Evolutionary conservation across 306 rosid genomes (phyloP).

Genomic region (Castanea sativa): DNA sequence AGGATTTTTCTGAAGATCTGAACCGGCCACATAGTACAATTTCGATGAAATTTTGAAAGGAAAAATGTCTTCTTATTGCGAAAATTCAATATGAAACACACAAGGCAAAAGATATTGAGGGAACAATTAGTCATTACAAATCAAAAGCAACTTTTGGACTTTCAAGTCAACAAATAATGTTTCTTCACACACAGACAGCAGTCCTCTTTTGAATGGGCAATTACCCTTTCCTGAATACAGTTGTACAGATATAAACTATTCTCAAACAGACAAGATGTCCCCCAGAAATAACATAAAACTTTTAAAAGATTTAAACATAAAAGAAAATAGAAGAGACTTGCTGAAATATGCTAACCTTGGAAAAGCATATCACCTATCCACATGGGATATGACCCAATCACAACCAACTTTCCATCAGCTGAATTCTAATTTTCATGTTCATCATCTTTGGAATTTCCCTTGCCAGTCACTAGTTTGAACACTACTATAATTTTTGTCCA

Average conservation of each 20-base stretch:
- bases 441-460: conserved; percentile 7
- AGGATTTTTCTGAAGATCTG: background rate
- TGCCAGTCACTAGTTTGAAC: background rate
- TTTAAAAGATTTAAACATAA: conserved; percentile 5
- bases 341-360: conserved; percentile 31
- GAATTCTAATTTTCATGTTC: conserved; percentile 17
- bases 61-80: background rate
- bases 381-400: conserved; percentile 6
- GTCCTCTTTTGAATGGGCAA: conserved; percentile 27
- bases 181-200: background rate
- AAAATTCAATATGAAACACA: background rate
- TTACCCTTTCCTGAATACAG: conserved; percentile 10
- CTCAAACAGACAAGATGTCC: conserved; percentile 10
- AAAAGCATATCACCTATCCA: conserved; percentile 16
- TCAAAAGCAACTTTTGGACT: background rate
- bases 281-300: conserved; percentile 19
- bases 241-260: conserved; percentile 14
- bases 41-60: background rate
- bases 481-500: conserved; percentile 6
- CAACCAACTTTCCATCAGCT: background rate
- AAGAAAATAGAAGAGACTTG: background rate
- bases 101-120: background rate
- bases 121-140: background rate
- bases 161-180: background rate
- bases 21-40: background rate